Conservation (phyloP, 129 eudicot species). For the Saposhnikovia divaricata region DNA sequence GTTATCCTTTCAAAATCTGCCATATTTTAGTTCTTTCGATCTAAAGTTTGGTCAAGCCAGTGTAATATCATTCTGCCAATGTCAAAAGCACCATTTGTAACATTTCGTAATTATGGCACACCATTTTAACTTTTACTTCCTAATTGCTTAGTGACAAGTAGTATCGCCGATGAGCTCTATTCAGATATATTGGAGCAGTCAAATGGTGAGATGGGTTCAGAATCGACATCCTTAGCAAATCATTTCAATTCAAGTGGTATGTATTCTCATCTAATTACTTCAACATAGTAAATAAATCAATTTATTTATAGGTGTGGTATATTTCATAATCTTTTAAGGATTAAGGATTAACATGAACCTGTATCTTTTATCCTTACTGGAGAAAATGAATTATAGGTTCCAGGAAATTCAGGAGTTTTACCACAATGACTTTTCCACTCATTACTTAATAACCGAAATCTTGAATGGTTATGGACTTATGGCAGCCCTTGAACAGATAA, state of each 20-base stretch:
- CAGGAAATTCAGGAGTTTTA: not conserved
- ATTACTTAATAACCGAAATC: not conserved
- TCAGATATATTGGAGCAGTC: constrained; percentile 23
- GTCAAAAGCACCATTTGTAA: not conserved
- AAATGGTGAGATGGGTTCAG: constrained; percentile 19
- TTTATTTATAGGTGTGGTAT: not conserved
- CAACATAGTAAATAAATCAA: not conserved
- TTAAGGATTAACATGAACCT: not conserved
- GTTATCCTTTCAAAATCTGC: no score
- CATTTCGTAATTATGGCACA: not conserved
- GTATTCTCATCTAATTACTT: not conserved
- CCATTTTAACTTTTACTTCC: not conserved
- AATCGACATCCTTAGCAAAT: constrained; percentile 7
- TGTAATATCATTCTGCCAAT: not conserved
- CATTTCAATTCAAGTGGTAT: constrained; percentile 5
- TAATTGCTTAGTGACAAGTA: constrained; percentile 22
- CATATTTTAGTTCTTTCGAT: no score
- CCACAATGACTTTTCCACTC: not conserved
- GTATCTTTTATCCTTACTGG: not conserved
- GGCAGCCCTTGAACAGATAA: not conserved
- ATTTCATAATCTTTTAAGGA: not conserved
- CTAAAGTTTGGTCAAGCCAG: no score
- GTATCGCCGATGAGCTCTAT: constrained; percentile 34
- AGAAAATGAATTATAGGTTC: not conserved
- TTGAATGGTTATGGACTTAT: not conserved